Conservation (phyloP, 371 early-diverging fungal species). For the Saksenaea oblongispora region DNA sequence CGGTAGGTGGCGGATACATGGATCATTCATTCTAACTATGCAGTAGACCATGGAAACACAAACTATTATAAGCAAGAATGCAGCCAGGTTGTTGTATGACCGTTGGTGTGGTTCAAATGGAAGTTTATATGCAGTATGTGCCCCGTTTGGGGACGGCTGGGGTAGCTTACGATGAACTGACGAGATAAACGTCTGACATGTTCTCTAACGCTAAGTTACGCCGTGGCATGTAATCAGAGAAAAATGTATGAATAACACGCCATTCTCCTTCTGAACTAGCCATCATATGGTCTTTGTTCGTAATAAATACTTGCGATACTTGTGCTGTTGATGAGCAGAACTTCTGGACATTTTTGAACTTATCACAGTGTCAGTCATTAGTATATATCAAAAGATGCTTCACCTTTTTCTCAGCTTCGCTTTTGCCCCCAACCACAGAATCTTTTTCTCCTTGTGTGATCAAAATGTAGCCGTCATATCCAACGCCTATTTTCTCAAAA, state of each 20-base stretch:
- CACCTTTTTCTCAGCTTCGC: conserved; percentile 48
- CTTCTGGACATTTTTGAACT: conserved; percentile 38
- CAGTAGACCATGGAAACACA: conserved; percentile 70
- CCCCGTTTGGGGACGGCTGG: conserved; percentile 49
- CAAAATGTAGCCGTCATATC: conserved; percentile 47
- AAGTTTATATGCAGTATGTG: conserved; percentile 17
- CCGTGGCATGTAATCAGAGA: conserved; percentile 50
- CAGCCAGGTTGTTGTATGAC: conserved; percentile 50
- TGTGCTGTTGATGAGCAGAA: conserved; percentile 37
- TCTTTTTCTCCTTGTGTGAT: conserved; percentile 62
- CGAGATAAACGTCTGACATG: conserved; percentile 57
- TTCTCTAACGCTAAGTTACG: conserved; percentile 46
- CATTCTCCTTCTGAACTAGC: conserved; percentile 53
- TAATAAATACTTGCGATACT: conserved; percentile 38
- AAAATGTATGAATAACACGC: conserved; percentile 57
- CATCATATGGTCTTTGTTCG: conserved; percentile 54
- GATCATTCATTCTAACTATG: not conserved
- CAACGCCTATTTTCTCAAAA: conserved; percentile 25
- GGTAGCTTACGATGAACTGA: conserved; percentile 29
- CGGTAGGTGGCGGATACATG: conserved; percentile 39
- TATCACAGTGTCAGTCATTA: not conserved
- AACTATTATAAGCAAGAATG: conserved; percentile 58
- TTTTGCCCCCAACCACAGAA: conserved; percentile 31
- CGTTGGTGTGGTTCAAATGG: conserved; percentile 39
- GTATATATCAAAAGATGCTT: not conserved